A percentile compares a stretch with the other conserved stretches of the same genome.
phyloP scores from a whole-genome alignment of 345 rosid genomes.

The Salix caprea region DNA sequence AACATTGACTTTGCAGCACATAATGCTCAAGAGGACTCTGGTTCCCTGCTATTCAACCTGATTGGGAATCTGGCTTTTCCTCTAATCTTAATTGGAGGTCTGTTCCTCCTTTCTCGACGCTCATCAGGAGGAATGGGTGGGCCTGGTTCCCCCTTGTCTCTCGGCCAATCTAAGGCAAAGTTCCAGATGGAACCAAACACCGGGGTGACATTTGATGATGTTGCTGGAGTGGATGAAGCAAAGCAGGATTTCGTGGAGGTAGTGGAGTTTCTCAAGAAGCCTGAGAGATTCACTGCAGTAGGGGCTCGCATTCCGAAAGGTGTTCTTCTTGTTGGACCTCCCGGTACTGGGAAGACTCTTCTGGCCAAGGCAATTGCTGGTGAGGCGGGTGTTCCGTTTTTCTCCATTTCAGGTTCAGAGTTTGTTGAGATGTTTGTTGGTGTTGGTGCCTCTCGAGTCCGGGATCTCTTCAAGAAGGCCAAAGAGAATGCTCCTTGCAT shows the following conservation, averaged over 20 bases:
- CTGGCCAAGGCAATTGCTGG: slow-evolving; percentile 99
- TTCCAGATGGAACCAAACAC: slow-evolving; percentile 99
- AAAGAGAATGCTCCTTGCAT: slow-evolving; percentile 95
- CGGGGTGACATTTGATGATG: slow-evolving; percentile 96
- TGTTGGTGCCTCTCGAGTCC: slow-evolving; percentile 95
- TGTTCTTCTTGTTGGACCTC: slow-evolving; percentile 96
- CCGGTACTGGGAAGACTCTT: slow-evolving; percentile 99
- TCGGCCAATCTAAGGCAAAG: slow-evolving; percentile 96
- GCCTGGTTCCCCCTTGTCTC: slow-evolving; percentile 78
- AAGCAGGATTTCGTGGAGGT: slow-evolving; percentile 99
- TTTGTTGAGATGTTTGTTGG: slow-evolving; percentile 98
- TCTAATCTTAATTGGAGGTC: slow-evolving; percentile 80
- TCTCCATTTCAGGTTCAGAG: slow-evolving; percentile 96
- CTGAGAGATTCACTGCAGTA: slow-evolving; percentile 95
- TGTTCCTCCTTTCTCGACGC: slow-evolving; percentile 88
- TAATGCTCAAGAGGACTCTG: slow-evolving; percentile 97
- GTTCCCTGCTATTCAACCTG: slow-evolving; percentile 73
- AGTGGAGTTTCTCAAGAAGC: slow-evolving; percentile 95
- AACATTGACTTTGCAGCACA: slow-evolving; percentile 96
- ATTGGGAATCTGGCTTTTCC: slow-evolving; percentile 95
- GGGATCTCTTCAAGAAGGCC: slow-evolving; percentile 94
- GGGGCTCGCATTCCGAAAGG: slow-evolving; percentile 98
- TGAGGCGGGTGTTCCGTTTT: slow-evolving; percentile 97
- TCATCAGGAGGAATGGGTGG: slow-evolving; percentile 99
- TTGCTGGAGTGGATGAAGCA: slow-evolving; percentile 99